Evolutionary conservation across 495 filamentous ascomycete species (phyloP), one percentile per base, ranked within the genome.

Genomic region (Penicillium silybi): DNA sequence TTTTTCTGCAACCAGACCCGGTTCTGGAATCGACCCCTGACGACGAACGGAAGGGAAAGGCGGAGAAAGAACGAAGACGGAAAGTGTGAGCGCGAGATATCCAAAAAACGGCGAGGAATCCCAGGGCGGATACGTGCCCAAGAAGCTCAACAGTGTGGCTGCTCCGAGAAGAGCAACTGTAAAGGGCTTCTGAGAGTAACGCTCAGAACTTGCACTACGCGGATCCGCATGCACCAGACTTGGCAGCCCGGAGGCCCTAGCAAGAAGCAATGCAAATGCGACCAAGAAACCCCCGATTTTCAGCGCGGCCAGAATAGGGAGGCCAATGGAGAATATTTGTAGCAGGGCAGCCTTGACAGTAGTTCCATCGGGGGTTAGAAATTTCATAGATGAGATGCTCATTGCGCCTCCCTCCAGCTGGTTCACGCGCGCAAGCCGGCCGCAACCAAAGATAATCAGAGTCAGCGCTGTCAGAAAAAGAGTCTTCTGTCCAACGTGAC

Each of bases 241-340:
- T 11, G 74, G 68, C 15, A 75, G 26, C 1, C 72, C 71, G 22
- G 76, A 70, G 23, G 75, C 73, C 3, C 71, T 49, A 41, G 73
- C 71, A 37, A 76, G 64, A 34, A 82, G 63, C 29, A 84, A 54
- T 4, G 75, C 50, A 26, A 84, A 68, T 7, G 77, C 76, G 9
- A 79, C 76, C 23, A 79, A 62, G 47, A 77, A 69, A 6, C 76
- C 81, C 19, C 83, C 82, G 17, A 85, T 61, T 32, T 82, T 75
- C 56, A 82, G 63, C 0, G 77, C 58, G 18, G 81, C 80, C 53
- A 81, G 84, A 50, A 82, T 77, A 0, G 83, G 83, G 18, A 85
- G 56, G 18, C 69, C 74, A 26, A 84, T 61, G 16, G 69, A 68
- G 32, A 47, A 49, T 13, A 63, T 46, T 20, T 64, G 67, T 26